Evolutionary conservation across 306 rosid species (phyloP), one percentile per base, ranked within the genome.

Genomic region (Cercis canadensis): DNA sequence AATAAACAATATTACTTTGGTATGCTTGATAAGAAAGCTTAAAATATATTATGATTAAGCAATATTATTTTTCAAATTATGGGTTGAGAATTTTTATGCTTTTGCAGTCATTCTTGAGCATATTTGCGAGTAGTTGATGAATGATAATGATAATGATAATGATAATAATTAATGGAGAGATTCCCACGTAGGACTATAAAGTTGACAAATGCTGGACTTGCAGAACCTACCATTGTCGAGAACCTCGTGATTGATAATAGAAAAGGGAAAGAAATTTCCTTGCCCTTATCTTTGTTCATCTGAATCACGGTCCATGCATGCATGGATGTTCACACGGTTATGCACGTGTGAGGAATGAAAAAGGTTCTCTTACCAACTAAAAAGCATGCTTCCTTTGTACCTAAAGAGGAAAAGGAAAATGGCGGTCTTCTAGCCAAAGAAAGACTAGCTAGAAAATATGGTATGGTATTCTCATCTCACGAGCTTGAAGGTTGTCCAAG

Each of bases 291-390:
- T 78, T 75, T 71, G 81, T 66, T 77, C 82, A 71, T 72, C 68
- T 44, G 66, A 67, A 78, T 90, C 89, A 80, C 65, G 80, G 62
- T n/a, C 66, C 70, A 81, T 34, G 47, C 68, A 67, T 75, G 83
- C 82, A 75, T 34, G 78, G 69, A 72, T 75, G 66, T 40, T 51
- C 79, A 55, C 85, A 79, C 49, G 78, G 72, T 24, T 57, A 55
- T 83, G 67, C 96, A 82, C 92, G 88, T 80, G 90, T 78, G 89
- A 65, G 75, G 89, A 90, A 90, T 82, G 66, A 76, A 78, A 87
- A 90, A 81, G 87, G 68, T 57, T 57, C 73, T 60, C 60, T 18
- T 29, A 53, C 73, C 80, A 67, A 73, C 80, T 65, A 67, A 58
- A 74, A 80, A 69, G 80, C 67, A 64, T 51, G 37, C 60, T 46